phyloP scores from a whole-genome alignment of 805 yeast genomes.

The Millerozyma acaciae region DNA sequence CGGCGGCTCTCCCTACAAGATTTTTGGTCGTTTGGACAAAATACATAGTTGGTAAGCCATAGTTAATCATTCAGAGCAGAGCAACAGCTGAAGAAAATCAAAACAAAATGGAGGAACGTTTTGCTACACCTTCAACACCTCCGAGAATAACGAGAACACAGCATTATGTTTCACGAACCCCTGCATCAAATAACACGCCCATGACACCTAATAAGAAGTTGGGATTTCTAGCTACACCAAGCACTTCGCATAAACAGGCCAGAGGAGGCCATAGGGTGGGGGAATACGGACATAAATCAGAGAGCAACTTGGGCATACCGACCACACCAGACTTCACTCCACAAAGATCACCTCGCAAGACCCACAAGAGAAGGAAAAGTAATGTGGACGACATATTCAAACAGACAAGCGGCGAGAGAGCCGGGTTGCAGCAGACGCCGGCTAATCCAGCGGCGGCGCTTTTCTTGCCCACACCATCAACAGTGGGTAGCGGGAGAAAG shows the following conservation, averaged over 20 bases:
- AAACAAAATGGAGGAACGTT: no score
- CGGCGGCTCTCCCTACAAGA: no score
- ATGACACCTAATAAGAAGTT: constrained; percentile 7
- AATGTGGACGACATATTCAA: constrained; percentile 13
- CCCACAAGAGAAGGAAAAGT: constrained; percentile 14
- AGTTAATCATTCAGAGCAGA: no score
- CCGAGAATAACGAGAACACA: constrained; percentile 8
- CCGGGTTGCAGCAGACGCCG: background rate
- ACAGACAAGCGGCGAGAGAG: constrained; percentile 5
- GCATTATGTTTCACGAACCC: constrained; percentile 2
- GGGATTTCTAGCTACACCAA: constrained; percentile 5
- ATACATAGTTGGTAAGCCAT: no score
- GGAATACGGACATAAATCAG: background rate
- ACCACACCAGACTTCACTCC: constrained; percentile 33
- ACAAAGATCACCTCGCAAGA: constrained; percentile 21
- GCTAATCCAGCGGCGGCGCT: constrained; percentile 10
- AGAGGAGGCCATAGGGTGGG: background rate
- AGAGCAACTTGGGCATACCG: constrained; percentile 11
- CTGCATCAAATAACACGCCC: constrained; percentile 8
- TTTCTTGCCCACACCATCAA: constrained; percentile 35
- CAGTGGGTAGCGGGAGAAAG: constrained; percentile 35
- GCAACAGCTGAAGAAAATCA: no score
- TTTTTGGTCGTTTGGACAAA: no score
- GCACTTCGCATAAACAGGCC: constrained; percentile 1
- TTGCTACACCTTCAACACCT: constrained; percentile 15